Evolutionary conservation across 2,329 filamentous ascomycete genomes (phyloP), one percentile per base, ranked within the genome.

Genomic region (Penicillium sp.): DNA sequence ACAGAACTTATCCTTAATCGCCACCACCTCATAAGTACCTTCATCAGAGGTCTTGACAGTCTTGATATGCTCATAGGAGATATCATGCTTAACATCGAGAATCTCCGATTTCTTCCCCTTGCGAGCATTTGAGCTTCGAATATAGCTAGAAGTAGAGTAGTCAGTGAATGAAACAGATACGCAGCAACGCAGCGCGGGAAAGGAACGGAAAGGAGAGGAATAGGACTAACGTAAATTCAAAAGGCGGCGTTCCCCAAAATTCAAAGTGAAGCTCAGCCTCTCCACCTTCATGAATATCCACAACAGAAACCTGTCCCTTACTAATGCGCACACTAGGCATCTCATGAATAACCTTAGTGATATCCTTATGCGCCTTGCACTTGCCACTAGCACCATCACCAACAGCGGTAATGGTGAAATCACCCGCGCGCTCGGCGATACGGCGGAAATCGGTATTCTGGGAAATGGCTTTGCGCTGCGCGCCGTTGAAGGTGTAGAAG

Each of bases 281-380:
- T 58, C 92, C 92, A 63, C 94, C 94, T 78, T 99, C 93, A 72
- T 97, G 95, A 59, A 99, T 99, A 70, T 97, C 94, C 31, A 95
- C 87, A 62, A 89, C 86, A 6, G 87, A 85, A 55, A 90, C 87
- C 58, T 84, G 84, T 26, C 95, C 95, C 67, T 91, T 90, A 68
- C 89, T 93, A 62, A 99, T 91, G 63, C 88, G 88, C 43, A 97
- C 95, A 55, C 89, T 92, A 3, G 94, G 94, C 77, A 97, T 88
- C 48, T 91, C 88, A 70, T 97, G 94, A 64, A 99, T 96, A 6
- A 83, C 82, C 74, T 96, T 96, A 48, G 83, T 84, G 46, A 97
- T 84, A 57, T 90, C 83, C 52, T 92, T 89, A 7, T 85, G 82
- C 0, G 92, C 91, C 52, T 89, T 89, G 71, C 95, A 99, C 66